Percentiles rank a stretch among this genome's conserved stretches.
Conservation (phyloP, 176 grass and related monocot species). For the Avena insularis region DNA sequence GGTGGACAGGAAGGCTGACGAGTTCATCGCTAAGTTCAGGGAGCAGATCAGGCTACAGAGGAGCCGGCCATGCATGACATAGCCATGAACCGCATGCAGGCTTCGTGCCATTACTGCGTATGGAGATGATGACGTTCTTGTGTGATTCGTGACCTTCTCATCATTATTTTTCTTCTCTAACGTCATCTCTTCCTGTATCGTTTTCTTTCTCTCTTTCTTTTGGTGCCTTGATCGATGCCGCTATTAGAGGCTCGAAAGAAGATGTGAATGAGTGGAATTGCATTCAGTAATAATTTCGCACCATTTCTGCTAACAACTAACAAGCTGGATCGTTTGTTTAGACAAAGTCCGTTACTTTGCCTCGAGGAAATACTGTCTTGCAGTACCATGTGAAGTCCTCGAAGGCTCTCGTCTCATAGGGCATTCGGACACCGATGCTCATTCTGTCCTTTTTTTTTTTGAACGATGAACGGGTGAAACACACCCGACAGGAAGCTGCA, state of each 20-base stretch:
- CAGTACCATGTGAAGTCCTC: too few species aligned
- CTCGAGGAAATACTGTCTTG: neutral
- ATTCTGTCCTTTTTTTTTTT: too few species aligned
- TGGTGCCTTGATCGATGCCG: neutral
- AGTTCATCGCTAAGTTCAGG: conserved; percentile 94
- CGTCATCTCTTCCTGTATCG: conserved; percentile 32
- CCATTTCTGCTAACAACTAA: neutral
- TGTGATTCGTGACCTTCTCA: neutral
- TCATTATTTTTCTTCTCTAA: conserved; percentile 15
- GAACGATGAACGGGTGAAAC: too few species aligned
- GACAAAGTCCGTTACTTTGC: neutral
- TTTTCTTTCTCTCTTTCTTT: too few species aligned
- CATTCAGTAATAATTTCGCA: neutral
- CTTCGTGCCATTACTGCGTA: conserved; percentile 7
- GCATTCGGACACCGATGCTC: too few species aligned
- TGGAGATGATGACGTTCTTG: conserved; percentile 2
- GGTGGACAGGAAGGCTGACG: conserved; percentile 92
- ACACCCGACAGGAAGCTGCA: too few species aligned
- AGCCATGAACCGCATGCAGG: neutral
- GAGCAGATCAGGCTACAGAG: conserved; percentile 85
- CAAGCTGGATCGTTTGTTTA: too few species aligned
- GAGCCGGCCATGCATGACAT: conserved; percentile 23
- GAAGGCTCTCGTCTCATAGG: too few species aligned
- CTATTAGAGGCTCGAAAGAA: conserved; percentile 23
- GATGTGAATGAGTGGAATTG: conserved; percentile 2